These are phyloP conservation scores for Rhododendron ovatum DNA, from an alignment of 148 eudicot genomes.

Conservation along the genomic window DNA sequence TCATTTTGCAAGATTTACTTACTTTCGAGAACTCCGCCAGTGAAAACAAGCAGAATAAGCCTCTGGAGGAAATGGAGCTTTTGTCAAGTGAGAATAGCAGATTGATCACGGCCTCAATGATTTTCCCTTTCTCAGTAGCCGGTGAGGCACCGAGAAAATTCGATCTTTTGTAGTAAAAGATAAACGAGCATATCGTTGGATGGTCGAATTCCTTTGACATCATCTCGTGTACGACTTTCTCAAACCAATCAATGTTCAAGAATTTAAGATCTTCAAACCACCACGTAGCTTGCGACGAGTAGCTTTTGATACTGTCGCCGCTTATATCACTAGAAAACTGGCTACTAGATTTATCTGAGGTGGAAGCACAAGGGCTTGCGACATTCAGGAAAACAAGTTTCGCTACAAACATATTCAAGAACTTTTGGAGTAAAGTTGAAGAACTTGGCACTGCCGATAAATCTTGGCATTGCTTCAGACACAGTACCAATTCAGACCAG, in stretches of 20 bases:
- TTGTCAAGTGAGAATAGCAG: slow-evolving; percentile 35
- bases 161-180: slow-evolving; percentile 39
- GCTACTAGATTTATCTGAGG: slow-evolving; percentile 37
- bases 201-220: slow-evolving; percentile 36
- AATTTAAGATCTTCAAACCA: slow-evolving; percentile 52
- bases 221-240: slow-evolving; percentile 36
- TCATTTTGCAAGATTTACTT: slow-evolving; percentile 11
- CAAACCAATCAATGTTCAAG: slow-evolving; percentile 28
- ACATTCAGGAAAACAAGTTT: slow-evolving; percentile 21
- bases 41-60: slow-evolving; percentile 34
- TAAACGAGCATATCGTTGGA: slow-evolving; percentile 32
- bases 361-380: slow-evolving; percentile 24
- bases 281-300: slow-evolving; percentile 27
- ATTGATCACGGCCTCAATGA: slow-evolving; percentile 29
- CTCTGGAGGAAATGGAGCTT: slow-evolving; percentile 29
- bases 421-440: slow-evolving; percentile 15
- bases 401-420: slow-evolving; percentile 30
- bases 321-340: slow-evolving; percentile 44
- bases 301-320: slow-evolving; percentile 20
- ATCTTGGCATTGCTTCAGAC: slow-evolving; percentile 35
- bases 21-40: slow-evolving; percentile 27
- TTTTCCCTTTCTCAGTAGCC: slow-evolving; percentile 19
- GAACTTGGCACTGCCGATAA: slow-evolving; percentile 5
- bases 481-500: slow-evolving; percentile 49
- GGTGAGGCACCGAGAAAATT: slow-evolving; percentile 17